phyloP scores from a whole-genome alignment of 352 stramenopile genomes.

The Phytophthora capsici region DNA sequence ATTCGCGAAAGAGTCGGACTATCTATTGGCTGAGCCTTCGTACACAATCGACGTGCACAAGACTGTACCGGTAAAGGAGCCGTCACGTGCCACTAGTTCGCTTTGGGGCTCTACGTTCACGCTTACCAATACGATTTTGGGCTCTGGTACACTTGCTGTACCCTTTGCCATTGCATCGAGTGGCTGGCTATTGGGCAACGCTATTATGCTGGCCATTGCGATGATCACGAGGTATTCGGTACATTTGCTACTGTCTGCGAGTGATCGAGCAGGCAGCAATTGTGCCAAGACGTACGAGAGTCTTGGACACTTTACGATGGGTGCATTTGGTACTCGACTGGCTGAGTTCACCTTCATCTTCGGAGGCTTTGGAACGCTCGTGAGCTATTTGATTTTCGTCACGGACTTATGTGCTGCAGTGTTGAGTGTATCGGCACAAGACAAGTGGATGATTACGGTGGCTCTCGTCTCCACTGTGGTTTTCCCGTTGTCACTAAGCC shows the following conservation, averaged over 20 bases:
- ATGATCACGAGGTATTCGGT: constrained; percentile 82
- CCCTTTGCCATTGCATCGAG: constrained; percentile 78
- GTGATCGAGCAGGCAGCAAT: constrained; percentile 61
- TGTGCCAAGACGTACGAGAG: constrained; percentile 81
- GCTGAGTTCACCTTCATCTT: constrained; percentile 89
- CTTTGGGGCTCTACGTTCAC: constrained; percentile 77
- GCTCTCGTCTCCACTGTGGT: constrained; percentile 41
- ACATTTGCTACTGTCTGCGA: constrained; percentile 66
- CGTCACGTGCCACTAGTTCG: constrained; percentile 47
- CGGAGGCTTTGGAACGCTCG: constrained; percentile 79
- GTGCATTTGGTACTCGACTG: constrained; percentile 56
- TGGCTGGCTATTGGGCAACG: constrained; percentile 71
- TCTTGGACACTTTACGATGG: constrained; percentile 78
- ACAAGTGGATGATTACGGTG: constrained; percentile 71
- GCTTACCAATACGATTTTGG: constrained; percentile 80
- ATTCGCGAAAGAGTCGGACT: constrained; percentile 35
- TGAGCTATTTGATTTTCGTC: constrained; percentile 87
- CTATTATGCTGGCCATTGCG: constrained; percentile 75
- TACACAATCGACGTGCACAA: constrained; percentile 46
- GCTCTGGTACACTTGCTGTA: constrained; percentile 74
- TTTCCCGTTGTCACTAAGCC: constrained; percentile 66
- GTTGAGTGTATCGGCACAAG: constrained; percentile 31
- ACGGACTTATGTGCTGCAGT: constrained; percentile 72
- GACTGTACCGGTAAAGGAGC: constrained; percentile 25
- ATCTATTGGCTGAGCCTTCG: constrained; percentile 24